Evolutionary conservation across 768 basidiomycete genomes (phyloP).

Genomic region (Kwoniella sp.): DNA sequence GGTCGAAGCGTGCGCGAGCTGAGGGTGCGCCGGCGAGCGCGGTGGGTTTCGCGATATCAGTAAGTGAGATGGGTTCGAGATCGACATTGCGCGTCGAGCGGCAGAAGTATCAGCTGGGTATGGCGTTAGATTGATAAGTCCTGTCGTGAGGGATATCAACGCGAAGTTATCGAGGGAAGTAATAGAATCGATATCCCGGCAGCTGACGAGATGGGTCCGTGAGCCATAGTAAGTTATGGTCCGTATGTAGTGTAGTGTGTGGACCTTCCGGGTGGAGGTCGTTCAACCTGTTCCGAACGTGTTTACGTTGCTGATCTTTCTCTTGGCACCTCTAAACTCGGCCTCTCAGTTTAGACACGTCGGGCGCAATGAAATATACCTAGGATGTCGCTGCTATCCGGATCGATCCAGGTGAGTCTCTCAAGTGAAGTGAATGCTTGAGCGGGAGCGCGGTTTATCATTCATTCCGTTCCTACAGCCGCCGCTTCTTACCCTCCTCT

Average conservation of each 20-base stretch:
- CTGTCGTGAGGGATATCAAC: too few relatives aligned
- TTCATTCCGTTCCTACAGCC: slow-evolving; percentile 27
- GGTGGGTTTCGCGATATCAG: slow-evolving; percentile 49
- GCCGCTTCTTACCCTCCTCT: slow-evolving; percentile 46
- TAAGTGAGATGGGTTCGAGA: slow-evolving; percentile 47
- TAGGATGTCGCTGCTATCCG: slow-evolving; percentile 10
- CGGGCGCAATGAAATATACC: background rate
- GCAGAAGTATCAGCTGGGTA: background rate
- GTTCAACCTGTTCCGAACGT: background rate
- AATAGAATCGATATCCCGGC: too few relatives aligned
- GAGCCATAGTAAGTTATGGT: background rate
- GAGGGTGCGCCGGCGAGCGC: slow-evolving; percentile 50
- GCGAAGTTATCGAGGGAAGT: too few relatives aligned
- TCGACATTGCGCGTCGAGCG: slow-evolving; percentile 14
- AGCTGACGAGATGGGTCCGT: background rate
- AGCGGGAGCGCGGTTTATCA: too few relatives aligned
- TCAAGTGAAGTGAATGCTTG: background rate
- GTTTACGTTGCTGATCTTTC: background rate
- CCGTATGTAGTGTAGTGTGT: slow-evolving; percentile 9
- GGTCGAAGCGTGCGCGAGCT: slow-evolving; percentile 44
- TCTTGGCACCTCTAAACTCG: background rate
- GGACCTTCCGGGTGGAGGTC: slow-evolving; percentile 25
- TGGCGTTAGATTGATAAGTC: too few relatives aligned
- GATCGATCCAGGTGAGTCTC: slow-evolving; percentile 10
- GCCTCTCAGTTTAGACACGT: too few relatives aligned